Evolutionary conservation across 768 basidiomycete genomes (phyloP).

Genomic region (Nevesoporus exiguus): DNA sequence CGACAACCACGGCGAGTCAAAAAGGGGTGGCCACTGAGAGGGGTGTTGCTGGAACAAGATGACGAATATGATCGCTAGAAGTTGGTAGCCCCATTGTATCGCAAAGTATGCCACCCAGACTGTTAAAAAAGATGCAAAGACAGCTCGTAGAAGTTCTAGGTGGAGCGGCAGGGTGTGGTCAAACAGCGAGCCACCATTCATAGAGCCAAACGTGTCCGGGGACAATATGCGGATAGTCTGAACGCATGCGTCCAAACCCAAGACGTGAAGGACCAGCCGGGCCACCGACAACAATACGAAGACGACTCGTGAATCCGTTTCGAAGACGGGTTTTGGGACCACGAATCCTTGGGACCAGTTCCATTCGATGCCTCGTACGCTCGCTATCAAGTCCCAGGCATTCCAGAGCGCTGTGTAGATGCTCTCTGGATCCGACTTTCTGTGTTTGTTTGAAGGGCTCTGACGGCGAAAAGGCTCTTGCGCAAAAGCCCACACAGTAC

Average conservation of each 20-base stretch:
- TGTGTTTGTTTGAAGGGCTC: background rate
- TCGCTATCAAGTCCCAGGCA: slow-evolving; percentile 23
- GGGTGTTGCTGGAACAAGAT: slow-evolving; percentile 45
- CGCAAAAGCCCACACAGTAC: slow-evolving; percentile 16
- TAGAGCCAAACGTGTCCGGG: slow-evolving; percentile 37
- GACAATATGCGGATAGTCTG: slow-evolving; percentile 27
- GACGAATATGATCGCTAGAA: slow-evolving; percentile 42
- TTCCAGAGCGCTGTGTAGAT: slow-evolving; percentile 21
- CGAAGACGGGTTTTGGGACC: slow-evolving; percentile 1
- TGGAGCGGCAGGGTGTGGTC: slow-evolving; percentile 32
- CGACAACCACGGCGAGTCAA: slow-evolving; percentile 52
- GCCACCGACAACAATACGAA: slow-evolving; percentile 20
- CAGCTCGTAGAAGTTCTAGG: slow-evolving; percentile 36
- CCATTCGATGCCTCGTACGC: slow-evolving; percentile 27
- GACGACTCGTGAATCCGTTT: slow-evolving; percentile 6
- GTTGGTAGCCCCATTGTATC: slow-evolving; percentile 42
- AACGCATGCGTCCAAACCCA: slow-evolving; percentile 7
- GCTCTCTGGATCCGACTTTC: background rate
- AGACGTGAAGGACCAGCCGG: background rate
- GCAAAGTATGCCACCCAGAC: slow-evolving; percentile 37
- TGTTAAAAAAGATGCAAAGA: slow-evolving; percentile 39
- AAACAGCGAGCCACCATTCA: slow-evolving; percentile 37
- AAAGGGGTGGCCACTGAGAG: slow-evolving; percentile 60
- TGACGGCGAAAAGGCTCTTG: slow-evolving; percentile 10
- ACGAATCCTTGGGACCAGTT: slow-evolving; percentile 22